Base-by-base conservation (phyloP, 208 protist species). In the Trypanosoma avium region DNA sequence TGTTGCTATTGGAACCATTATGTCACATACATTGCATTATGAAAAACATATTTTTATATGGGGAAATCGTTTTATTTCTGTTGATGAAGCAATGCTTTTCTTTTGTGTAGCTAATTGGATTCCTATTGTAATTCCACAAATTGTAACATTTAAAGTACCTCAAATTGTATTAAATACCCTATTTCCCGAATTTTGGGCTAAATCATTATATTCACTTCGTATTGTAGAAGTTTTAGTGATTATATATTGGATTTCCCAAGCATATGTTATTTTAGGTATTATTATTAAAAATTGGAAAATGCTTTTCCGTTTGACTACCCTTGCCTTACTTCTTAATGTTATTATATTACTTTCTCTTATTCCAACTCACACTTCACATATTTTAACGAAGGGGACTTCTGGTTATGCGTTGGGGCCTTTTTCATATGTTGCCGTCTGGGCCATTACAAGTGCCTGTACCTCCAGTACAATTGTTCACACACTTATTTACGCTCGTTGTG, bases 31-130 rank as follows among this genome's bases (percentile, higher is more conserved):
- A 29, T 69, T 94, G 30, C 67, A 95, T 67, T 93, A 86, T 59
- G 88, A 93, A 53, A 67, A 63, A 42, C 88, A 89, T 54, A 79
- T 88, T 27, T 93, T 94, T 59, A 82, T 94, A 55, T 94, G 84
- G 82, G 92, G 92, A 32, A 94, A 92, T 68, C 82, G 85, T 27
- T 77, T 92, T 68, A 66, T 86, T 56, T 82, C 85, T 43, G 88
- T 94, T 3, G 92, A 97, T 60, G 92, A 97, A 60, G 92, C 86
- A 29, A 97, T 97, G 92, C 46, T 97, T 49, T 84, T 92, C 73
- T 97, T 97, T 57, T 79, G 74, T 21, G 47, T 90, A 17, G 63
- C 69, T 42, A 81, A 86, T 74, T 93, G 86, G 84, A 70, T 88
- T 27, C 78, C 85, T 15, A 55, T 90, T 30, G 5, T 85, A 22